Conservation (phyloP, 1,284 basidiomycete species). For the Ustilago loliicola region DNA sequence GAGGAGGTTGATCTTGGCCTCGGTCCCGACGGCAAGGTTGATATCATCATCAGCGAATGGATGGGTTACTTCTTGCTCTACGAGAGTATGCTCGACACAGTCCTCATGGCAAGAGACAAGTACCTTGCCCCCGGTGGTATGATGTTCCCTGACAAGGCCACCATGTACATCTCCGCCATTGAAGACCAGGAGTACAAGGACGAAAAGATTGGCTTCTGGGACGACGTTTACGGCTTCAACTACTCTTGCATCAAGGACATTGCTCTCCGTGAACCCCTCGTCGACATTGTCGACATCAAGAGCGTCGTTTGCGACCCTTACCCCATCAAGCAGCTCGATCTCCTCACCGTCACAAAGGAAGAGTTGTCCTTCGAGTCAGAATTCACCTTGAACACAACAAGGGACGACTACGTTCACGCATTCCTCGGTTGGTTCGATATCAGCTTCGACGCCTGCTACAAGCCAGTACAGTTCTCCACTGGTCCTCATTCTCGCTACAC, state of each 20-base stretch:
- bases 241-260: constrained; percentile 99
- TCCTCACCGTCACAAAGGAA: constrained; percentile 93
- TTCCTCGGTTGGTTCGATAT: constrained; percentile 99
- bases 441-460: constrained; percentile 94
- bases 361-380: constrained; percentile 87
- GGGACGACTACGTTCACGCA: constrained; percentile 95
- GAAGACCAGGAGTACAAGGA: constrained; percentile 99
- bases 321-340: constrained; percentile 77
- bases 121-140: constrained; percentile 87
- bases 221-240: constrained; percentile 99
- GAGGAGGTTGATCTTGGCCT: constrained; percentile 80
- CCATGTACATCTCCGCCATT: constrained; percentile 93
- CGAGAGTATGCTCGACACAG: constrained; percentile 99
- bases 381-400: constrained; percentile 85
- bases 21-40: constrained; percentile 72
- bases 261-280: constrained; percentile 93
- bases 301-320: constrained; percentile 69
- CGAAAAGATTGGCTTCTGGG: constrained; percentile 97
- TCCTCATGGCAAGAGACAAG: constrained; percentile 94
- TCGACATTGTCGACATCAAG: constrained; percentile 84
- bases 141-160: constrained; percentile 96
- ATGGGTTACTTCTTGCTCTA: constrained; percentile 88
- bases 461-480: constrained; percentile 79
- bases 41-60: constrained; percentile 99
- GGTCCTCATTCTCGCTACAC: constrained; percentile 69